Base-by-base conservation (phyloP, 176 grass and related monocot species). In the Bromus sterilis region DNA sequence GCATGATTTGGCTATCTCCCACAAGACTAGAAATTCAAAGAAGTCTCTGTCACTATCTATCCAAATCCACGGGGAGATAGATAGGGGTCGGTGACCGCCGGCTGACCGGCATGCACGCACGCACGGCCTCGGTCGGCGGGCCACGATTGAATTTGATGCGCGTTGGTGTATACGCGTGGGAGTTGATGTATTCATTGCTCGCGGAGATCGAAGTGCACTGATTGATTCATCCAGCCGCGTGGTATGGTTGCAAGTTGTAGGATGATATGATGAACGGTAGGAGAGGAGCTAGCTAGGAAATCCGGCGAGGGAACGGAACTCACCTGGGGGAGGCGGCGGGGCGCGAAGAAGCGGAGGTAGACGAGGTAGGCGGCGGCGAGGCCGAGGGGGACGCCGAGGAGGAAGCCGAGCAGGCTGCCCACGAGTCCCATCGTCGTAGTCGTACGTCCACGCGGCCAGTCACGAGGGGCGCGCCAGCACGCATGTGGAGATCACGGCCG, bases 381-480 rank as follows among this genome's bases (percentile, higher is more conserved):
- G 7, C 87, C 82, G 55, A 89, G 34, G 61, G 77, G 53, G 77
- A 85, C 71, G 78, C 87, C 87, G 87, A 89, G 20, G 41, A 11
- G 36, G 77, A 89, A 85, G 71, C 87, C 87, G 55, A 85, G 3
- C 72, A 85, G 1, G 56, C 78, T 78, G 64, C 87, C 83, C 20
- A 77, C 43, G 59, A 88, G 67, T 11, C 86, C 86, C 86, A 84
- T 88, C 76, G 29, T 12, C 41, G 41, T n/a, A n/a, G n/a, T n/a
- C n/a, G n/a, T n/a, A n/a, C n/a, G n/a, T 73, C 8, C 4, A 21
- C 35, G 30, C 28, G 2, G 9, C 64, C 55, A 7, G 30, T 25
- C 37, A 62, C 77, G 70, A 72, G 53, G 56, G 66, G 43, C 36
- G 65, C 62, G 5, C 1, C 74, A 11, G 60, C 69, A 32, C 46